Evolutionary conservation across 768 basidiomycete genomes (phyloP).

Genomic region (Pleurotus cornucopiae): DNA sequence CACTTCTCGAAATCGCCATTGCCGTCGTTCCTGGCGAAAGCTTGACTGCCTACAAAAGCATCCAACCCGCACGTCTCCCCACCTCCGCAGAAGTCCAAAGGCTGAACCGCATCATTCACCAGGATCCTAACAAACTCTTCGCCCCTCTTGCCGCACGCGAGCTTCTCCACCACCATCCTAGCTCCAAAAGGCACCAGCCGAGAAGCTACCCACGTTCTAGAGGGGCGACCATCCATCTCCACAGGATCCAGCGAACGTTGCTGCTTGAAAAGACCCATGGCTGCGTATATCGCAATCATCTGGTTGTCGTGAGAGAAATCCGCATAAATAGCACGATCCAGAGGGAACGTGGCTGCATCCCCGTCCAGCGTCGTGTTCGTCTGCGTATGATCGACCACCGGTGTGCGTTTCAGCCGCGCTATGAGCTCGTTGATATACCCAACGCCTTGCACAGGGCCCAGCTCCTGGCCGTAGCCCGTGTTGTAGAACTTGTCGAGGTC

Average conservation of each 20-base stretch:
- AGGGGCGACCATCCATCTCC: constrained; percentile 20
- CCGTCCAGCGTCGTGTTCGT: constrained; percentile 72
- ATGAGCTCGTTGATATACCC: constrained; percentile 90
- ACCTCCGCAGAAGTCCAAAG: constrained; percentile 51
- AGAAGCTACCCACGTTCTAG: constrained; percentile 49
- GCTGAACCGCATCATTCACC: constrained; percentile 71
- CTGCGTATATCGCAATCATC: constrained; percentile 75
- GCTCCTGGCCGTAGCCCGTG: constrained; percentile 65
- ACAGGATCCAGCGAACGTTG: constrained; percentile 25
- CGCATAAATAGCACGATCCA: constrained; percentile 58
- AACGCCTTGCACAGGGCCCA: constrained; percentile 78
- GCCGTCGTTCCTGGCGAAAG: constrained; percentile 63
- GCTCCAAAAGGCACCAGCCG: constrained; percentile 71
- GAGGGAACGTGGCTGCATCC: constrained; percentile 65
- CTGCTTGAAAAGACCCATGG: constrained; percentile 49
- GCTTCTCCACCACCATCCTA: constrained; percentile 69
- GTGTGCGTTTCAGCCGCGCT: constrained; percentile 63
- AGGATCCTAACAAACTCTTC: constrained; percentile 65
- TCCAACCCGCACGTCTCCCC: constrained; percentile 62
- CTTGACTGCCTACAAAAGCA: constrained; percentile 68
- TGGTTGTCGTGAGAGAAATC: constrained; percentile 88
- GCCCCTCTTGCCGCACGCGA: constrained; percentile 38
- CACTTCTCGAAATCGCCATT: constrained; percentile 71
- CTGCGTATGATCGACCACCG: constrained; percentile 67
- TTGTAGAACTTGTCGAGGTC: constrained; percentile 80